A percentile compares a stretch with the other conserved stretches of the same genome.
Conservation (phyloP, 768 basidiomycete genomes). For the Trametes gibbosa region DNA sequence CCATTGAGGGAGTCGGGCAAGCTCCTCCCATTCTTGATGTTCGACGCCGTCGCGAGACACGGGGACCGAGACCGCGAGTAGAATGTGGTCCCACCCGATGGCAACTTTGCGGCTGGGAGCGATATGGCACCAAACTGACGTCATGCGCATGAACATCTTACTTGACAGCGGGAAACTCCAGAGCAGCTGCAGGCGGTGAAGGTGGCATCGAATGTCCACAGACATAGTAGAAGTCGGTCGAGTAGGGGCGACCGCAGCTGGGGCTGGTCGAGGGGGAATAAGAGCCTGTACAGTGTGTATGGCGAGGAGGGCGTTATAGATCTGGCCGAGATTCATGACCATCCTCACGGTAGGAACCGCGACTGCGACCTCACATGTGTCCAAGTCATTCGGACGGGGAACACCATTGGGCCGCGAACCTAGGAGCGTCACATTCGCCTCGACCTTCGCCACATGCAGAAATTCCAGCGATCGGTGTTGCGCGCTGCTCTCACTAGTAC, state of each 20-base stretch:
- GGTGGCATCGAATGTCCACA: conserved; percentile 28
- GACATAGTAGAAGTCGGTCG: conserved; percentile 19
- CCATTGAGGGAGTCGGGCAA: conserved; percentile 58
- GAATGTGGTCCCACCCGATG: conserved; percentile 40
- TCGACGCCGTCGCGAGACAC: conserved; percentile 34
- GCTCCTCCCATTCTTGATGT: conserved; percentile 69
- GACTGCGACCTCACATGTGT: conserved; percentile 47
- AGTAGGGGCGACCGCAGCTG: conserved; percentile 1
- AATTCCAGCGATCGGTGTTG: conserved; percentile 40
- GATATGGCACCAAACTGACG: conserved; percentile 25
- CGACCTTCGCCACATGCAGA: conserved; percentile 38
- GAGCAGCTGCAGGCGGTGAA: conserved; percentile 47
- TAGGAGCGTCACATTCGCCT: conserved; percentile 29
- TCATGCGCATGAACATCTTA: conserved; percentile 39
- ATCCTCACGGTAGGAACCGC: conserved; percentile 52
- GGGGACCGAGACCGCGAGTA: conserved; percentile 58
- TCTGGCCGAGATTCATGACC: conserved; percentile 58
- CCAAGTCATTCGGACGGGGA: conserved; percentile 22
- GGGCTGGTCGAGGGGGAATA: conserved; percentile 20
- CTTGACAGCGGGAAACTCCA: conserved; percentile 46
- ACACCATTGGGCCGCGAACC: conserved; percentile 18
- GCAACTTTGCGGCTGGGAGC: conserved; percentile 23
- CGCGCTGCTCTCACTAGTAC: conserved; percentile 30
- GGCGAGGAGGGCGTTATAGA: conserved; percentile 70
- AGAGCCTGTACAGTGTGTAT: conserved; percentile 48